Evolutionary conservation across 1,284 basidiomycete genomes (phyloP), one percentile per base, ranked within the genome.

Genomic region (Sporisorium exsertum): DNA sequence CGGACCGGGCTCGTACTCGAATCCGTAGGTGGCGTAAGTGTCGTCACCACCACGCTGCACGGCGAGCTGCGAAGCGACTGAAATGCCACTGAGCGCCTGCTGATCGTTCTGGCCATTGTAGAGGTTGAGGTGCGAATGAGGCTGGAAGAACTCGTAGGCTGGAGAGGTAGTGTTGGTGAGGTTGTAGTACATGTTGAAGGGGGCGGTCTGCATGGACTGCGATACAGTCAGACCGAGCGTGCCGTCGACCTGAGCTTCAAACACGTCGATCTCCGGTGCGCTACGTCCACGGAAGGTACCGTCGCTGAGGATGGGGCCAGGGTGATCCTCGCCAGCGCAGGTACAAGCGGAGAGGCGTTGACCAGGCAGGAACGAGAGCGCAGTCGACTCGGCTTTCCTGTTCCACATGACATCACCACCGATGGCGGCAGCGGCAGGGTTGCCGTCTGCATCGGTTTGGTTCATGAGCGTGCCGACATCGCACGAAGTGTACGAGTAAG

Each of bases 81-180:
- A 70, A 15, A 84, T 75, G 18, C 72, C 79, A 29, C 73, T 79
- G 37, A 81, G 74, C 7, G 82, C 92, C 86, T 96, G 92, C 85
- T 96, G 94, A 84, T 88, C 93, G 15, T 87, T 83, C 33, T 91
- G 92, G 26, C 94, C 94, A 57, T 88, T 89, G 86, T 95, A 96
- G 85, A 61, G 40, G 56, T 82, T 82, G 49, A 81, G 56, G 33
- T 78, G 58, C 32, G 71, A 64, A 0, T 53, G 27, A 18, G 60
- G 32, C 42, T 78, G 61, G 58, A 72, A 81, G 33, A 85, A 72
- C 29, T 74, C 72, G 64, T 80, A 84, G 2, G 77, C 78, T 9
- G 72, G 80, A 8, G 75, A 71, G 33, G 77, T 73, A 46, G 72
- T 60, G 69, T 77, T 79, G 58, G 60, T 77, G 33, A 82, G 22